A percentile compares a stretch with the other conserved stretches of the same genome.
Evolutionary conservation across 2,329 filamentous ascomycete genomes (phyloP).

Genomic region (Scopulariopsis brevicaulis): DNA sequence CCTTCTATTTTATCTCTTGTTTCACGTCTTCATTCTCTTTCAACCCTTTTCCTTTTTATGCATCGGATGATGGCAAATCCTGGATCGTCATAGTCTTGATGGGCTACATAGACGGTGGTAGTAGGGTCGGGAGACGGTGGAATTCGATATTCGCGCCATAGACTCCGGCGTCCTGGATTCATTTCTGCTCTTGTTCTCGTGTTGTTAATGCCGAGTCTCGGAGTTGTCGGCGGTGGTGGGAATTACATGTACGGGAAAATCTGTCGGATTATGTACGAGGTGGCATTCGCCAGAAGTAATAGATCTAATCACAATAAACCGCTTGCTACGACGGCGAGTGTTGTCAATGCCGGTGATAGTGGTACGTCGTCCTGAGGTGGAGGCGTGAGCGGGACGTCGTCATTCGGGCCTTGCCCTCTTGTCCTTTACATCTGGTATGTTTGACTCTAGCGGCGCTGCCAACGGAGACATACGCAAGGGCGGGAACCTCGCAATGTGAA

Average conservation of each 20-base stretch:
- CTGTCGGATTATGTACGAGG: background rate
- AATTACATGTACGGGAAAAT: background rate
- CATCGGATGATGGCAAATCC: background rate
- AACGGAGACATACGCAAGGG: background rate
- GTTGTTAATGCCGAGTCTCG: constrained; percentile 4
- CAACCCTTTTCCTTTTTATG: background rate
- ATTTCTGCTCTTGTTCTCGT: background rate
- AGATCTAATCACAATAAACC: background rate
- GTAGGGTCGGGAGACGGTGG: background rate
- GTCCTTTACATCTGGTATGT: no score
- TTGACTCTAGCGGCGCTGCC: no score
- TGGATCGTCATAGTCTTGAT: background rate
- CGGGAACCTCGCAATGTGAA: background rate
- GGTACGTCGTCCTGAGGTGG: background rate
- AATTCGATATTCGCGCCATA: background rate
- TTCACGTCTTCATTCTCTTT: background rate
- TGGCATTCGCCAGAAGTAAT: background rate
- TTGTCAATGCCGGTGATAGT: background rate
- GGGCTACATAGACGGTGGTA: background rate
- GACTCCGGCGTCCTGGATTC: background rate
- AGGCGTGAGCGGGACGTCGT: background rate
- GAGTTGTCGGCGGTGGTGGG: background rate
- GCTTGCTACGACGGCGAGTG: background rate
- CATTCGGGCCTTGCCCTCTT: background rate
- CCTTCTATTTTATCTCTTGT: background rate